Base-by-base conservation (phyloP, 352 stramenopile species). In the Hyaloperonospora brassicae region DNA sequence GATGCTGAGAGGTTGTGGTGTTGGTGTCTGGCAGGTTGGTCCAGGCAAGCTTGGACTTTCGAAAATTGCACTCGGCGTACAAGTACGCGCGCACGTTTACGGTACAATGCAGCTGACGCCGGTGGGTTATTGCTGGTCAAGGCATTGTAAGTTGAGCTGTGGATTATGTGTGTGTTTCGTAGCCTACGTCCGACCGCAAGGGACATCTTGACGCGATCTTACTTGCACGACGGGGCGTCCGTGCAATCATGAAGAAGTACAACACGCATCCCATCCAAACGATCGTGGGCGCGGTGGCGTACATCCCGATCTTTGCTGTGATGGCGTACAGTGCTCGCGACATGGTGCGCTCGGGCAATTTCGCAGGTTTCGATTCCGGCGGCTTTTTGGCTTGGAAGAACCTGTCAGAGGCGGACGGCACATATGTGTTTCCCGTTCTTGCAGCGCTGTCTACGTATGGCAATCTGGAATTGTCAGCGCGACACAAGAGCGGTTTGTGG, bases 311-410 rank as follows among this genome's bases (percentile, higher is more conserved):
- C 12, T 90, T 90, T 60, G 62, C 84, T 46, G 36, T 90, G 17
- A 75, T 88, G 58, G 76, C 76, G 13, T 90, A 88, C 62, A 86
- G 76, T 51, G 77, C 77, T 14, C 80, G 80, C 31, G 74, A 87
- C 34, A 83, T 90, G 73, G 73, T 90, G 47, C 80, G 80, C 21
- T 87, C 72, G 12, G 80, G 80, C 5, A 82, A 77, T 36, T 75
- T 84, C 48, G 62, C 62, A 0, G 80, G 76, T 0, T 64, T 91
- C 5, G 72, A 89, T 2, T 76, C 66, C 6, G 80, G 80, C 23
- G 80, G 78, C 10, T 65, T 88, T 1, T 68, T 80, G 24, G 65
- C 74, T 47, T 91, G 77, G 73, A 73, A 69, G 42, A 89, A 87
- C 55, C 61, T 91, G 21, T 72, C 68, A 31, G 75, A 87, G 46